Evolutionary conservation across 495 filamentous ascomycete genomes (phyloP), one percentile per base, ranked within the genome.

Genomic region (Lasiosphaeriaceae sp.): DNA sequence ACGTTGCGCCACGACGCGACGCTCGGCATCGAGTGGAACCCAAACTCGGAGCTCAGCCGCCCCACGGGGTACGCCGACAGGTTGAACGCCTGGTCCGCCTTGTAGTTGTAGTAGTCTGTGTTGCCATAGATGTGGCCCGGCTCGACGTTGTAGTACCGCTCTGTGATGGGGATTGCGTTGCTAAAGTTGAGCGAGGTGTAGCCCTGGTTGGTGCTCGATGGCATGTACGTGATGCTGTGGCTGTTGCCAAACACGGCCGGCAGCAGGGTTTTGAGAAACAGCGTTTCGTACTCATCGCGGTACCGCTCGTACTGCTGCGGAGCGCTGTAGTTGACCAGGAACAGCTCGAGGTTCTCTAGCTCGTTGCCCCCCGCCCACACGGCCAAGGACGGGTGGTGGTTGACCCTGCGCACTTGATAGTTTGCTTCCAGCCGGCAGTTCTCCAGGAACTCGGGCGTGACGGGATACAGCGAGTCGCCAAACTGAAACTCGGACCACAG

Each of bases 401-500:
- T 87, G 21, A 83, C 67, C 14, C 85, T 71, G 34, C 86, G 77
- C 11, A 86, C 82, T 37, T 89, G 80, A 59, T 86, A 87, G 21
- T 76, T 68, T 6, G 83, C 80, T 62, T 89, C 85, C 12, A 72
- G 71, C 0, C 75, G 72, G 24, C 80, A 77, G 50, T 84, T 86
- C 16, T 84, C 82, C 9, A 89, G 65, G 57, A 86, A 88, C 0
- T 66, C 71, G 3, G 72, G 60, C 46, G 82, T 65, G 0, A 82
- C 74, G 0, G 86, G 85, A 58, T 89, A 89, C 16, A 86, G 62
- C 0, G 83, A 77, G 67, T 86, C 83, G 24, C 81, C 80, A 66
- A 86, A 88, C 64, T 86, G 76, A 47, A 87, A 87, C 50, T 88
- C 86, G 49, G 78, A 84, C 85, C 86, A 89, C 4, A 89, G 72